Base-by-base conservation (phyloP, 2,329 filamentous ascomycete genomes). In the Alternaria brassicae region DNA sequence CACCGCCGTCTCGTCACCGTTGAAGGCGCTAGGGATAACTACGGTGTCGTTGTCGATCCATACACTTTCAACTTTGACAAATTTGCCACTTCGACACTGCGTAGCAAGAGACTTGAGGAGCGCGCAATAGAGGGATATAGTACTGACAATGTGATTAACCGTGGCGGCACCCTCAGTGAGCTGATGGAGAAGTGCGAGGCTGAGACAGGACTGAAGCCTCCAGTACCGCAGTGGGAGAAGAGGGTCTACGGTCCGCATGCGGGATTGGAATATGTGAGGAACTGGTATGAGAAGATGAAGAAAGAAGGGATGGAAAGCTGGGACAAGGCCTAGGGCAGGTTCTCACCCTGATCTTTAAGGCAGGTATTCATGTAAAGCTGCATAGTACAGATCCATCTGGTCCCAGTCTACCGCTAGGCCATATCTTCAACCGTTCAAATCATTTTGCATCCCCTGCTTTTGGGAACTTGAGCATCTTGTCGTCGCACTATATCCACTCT, bases 191-290 rank as follows among this genome's bases (percentile, higher is more conserved):
- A 60, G 1, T 80, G 74, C 48, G 66, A 80, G 5, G 58, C 73
- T 41, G 81, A 84, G 59, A 84, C 81, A 0, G 81, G 81, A 0
- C 61, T 83, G 36, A 62, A 71, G 41, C 63, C 81, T 0, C 81
- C 82, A 2, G 67, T 56, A 13, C 77, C 79, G 21, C 81, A 81
- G 62, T 84, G 81, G 81, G 75, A 79, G 39, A 71, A 73, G 19
- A 72, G 80, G 36, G 72, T 78, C 0, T 83, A 83, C 70, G 81
- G 81, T 0, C 80, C 82, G 15, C 81, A 84, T 71, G 73, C 76
- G 13, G 72, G 72, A 10, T 45, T 81, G 42, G 65, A 72, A 19
- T 84, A 83, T 69, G 80, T 83, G 37, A 73, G 75, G 63, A 60
- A 75, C 0, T 83, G 81, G 81, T 82, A 80, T 62, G 65, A 72